Evolutionary conservation across 257 asterid genomes (phyloP).

Genomic region (Solanum gandarillasii): DNA sequence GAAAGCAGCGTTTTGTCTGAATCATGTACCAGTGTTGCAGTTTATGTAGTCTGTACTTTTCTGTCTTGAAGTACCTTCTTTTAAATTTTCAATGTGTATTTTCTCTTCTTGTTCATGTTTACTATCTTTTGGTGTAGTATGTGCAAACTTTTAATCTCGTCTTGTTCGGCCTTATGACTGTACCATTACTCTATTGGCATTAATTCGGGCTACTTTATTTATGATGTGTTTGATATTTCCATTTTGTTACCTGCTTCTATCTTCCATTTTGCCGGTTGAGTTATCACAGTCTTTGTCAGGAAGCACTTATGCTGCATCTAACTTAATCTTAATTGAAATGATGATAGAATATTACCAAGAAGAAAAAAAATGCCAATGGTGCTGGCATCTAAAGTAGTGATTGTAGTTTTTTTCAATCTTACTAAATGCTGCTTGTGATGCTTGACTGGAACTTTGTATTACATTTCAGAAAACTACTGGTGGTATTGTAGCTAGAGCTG

Average conservation of each 20-base stretch:
- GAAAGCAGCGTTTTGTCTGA: conserved; percentile 5
- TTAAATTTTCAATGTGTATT: neutral
- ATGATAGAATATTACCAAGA: neutral
- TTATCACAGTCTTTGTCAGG: no score
- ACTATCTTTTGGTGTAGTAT: neutral
- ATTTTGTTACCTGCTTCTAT: neutral
- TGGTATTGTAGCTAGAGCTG: neutral
- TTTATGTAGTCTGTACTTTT: neutral
- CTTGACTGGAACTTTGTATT: neutral
- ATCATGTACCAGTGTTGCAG: neutral
- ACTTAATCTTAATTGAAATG: neutral
- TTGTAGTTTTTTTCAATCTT: neutral
- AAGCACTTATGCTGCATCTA: neutral
- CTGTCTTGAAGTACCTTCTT: neutral
- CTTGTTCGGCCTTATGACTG: neutral
- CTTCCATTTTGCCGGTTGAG: neutral
- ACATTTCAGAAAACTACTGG: neutral
- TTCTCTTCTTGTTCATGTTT: neutral
- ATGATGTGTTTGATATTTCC: neutral
- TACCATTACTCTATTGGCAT: neutral
- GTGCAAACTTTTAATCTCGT: neutral
- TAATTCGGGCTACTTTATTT: neutral
- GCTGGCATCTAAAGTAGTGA: neutral
- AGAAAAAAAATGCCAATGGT: neutral
- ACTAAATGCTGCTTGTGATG: neutral